A percentile compares a stretch with the other conserved stretches of the same genome.
Conservation (phyloP, 2,329 filamentous ascomycete species). For the Aspergillus neoniger region DNA sequence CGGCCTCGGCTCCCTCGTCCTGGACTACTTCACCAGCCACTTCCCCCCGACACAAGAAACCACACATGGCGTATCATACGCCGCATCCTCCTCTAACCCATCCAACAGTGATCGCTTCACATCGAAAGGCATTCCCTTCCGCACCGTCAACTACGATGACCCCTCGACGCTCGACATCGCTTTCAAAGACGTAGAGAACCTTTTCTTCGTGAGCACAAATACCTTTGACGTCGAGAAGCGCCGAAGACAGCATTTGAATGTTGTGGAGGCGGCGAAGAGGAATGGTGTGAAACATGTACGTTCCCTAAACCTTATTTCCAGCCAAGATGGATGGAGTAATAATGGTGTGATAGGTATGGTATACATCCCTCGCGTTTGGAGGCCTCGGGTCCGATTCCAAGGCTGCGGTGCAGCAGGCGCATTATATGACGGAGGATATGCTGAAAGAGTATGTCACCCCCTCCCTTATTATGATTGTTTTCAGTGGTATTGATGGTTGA, state of each 20-base stretch:
- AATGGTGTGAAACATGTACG: conserved; percentile 55
- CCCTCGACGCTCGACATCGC: conserved; percentile 49
- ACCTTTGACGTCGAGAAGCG: conserved; percentile 52
- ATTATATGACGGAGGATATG: conserved; percentile 60
- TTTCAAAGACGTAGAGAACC: conserved; percentile 54
- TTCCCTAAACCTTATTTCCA: neutral
- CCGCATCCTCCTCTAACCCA: conserved; percentile 52
- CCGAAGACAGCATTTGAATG: conserved; percentile 50
- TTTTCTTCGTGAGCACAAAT: conserved; percentile 61
- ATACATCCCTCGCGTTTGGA: conserved; percentile 62
- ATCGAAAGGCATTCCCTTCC: conserved; percentile 51
- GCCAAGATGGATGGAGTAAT: neutral
- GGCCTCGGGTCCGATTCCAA: conserved; percentile 42
- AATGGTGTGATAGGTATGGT: conserved; percentile 47
- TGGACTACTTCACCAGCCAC: conserved; percentile 35
- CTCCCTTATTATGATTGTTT: too few relatives aligned
- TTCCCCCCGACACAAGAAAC: conserved; percentile 32
- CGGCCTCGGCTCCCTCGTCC: conserved; percentile 24
- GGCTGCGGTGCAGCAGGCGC: conserved; percentile 60
- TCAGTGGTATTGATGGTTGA: too few relatives aligned
- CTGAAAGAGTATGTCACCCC: conserved; percentile 45
- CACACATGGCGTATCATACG: conserved; percentile 40
- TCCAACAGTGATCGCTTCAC: conserved; percentile 44
- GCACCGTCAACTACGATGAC: conserved; percentile 56
- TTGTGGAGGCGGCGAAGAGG: conserved; percentile 56